Evolutionary conservation across 306 rosid genomes (phyloP).

Genomic region (Rosa lucieae): DNA sequence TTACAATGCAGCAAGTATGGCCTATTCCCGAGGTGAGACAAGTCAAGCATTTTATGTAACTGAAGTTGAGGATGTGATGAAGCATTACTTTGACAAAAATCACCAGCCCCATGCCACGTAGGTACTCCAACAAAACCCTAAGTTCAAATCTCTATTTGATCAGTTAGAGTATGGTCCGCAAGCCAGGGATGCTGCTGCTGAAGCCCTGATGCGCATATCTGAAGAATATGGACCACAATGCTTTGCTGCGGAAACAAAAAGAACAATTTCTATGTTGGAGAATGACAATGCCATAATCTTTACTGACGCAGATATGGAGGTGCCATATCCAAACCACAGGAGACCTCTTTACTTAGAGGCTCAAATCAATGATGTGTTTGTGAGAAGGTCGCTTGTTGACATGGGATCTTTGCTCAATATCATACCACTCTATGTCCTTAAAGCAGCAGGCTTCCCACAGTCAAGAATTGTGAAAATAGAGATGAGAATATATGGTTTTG

Average conservation of each 20-base stretch:
- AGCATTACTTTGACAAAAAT: too few relatives aligned
- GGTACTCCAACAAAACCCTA: neutral
- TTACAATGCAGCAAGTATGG: too few relatives aligned
- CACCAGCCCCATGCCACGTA: too few relatives aligned
- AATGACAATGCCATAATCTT: neutral
- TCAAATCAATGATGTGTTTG: neutral
- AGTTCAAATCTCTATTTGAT: neutral
- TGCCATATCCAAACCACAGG: neutral
- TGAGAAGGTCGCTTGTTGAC: neutral
- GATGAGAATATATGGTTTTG: neutral
- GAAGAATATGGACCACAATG: neutral
- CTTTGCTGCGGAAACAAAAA: accelerated
- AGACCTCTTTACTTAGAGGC: neutral
- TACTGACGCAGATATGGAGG: neutral
- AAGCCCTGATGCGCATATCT: neutral
- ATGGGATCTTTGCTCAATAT: neutral
- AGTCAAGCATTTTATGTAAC: too few relatives aligned
- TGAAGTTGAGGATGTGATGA: too few relatives aligned
- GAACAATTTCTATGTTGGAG: neutral
- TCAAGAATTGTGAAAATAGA: neutral
- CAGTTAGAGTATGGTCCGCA: neutral
- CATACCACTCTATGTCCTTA: neutral
- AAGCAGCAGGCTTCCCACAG: neutral
- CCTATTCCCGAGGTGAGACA: too few relatives aligned
- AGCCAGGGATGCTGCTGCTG: neutral